Percentiles rank a stretch among this genome's conserved stretches.
Conservation (phyloP, 805 yeast species). For the Monosporozyma siamensis region DNA sequence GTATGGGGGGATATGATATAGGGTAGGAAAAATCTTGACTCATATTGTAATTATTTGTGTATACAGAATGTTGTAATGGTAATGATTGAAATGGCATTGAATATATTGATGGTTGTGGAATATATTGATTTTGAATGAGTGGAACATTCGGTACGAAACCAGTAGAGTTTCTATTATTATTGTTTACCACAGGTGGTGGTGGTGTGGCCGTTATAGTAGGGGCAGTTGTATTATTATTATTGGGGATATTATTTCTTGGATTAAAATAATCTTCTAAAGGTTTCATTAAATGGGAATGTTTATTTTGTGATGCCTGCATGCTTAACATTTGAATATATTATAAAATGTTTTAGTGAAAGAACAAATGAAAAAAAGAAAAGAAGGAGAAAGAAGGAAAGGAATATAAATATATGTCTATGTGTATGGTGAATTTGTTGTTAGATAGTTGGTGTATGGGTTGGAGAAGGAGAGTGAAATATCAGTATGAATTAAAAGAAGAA, state of each 20-base stretch:
- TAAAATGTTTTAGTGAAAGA: not conserved
- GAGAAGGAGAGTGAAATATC: too few relatives aligned
- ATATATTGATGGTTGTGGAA: not conserved
- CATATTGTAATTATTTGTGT: not conserved
- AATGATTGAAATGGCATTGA: not conserved
- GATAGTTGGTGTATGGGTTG: too few relatives aligned
- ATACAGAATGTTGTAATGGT: not conserved
- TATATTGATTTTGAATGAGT: not conserved
- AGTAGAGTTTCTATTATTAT: not conserved
- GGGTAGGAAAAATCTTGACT: too few relatives aligned
- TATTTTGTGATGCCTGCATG: not conserved
- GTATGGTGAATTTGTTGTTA: too few relatives aligned
- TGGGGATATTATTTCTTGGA: not conserved
- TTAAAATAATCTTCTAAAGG: not conserved
- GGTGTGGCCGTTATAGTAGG: not conserved
- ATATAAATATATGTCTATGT: not conserved
- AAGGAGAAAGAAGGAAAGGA: not conserved
- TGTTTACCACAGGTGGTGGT: not conserved
- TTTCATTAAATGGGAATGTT: not conserved
- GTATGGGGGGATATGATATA: too few relatives aligned
- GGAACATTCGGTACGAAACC: not conserved
- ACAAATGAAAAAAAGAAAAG: not conserved
- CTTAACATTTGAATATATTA: not conserved
- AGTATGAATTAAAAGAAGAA: too few relatives aligned
- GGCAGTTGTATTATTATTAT: not conserved